These are phyloP conservation scores for Nicotiana sylvestris DNA, from an alignment of 257 asterid genomes.

Conservation along the genomic window DNA sequence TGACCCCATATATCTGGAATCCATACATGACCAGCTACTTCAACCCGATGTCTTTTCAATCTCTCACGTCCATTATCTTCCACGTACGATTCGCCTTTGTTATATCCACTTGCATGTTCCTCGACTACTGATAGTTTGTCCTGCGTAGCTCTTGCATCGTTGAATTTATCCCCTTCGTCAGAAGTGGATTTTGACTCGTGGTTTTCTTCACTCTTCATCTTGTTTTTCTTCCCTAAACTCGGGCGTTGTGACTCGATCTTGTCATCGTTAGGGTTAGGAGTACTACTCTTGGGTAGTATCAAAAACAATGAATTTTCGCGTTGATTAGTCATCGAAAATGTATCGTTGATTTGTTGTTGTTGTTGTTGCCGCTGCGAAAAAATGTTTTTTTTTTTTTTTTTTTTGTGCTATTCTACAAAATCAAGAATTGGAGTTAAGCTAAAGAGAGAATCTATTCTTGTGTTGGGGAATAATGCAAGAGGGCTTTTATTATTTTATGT, in stretches of 20 bases:
- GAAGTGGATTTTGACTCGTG: not conserved
- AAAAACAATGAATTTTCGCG: not conserved
- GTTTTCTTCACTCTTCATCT: not conserved
- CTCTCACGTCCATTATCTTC: slow-evolving; percentile 54
- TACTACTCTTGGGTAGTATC: not conserved
- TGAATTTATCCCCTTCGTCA: not conserved
- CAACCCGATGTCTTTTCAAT: slow-evolving; percentile 72
- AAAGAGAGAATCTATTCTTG: not conserved
- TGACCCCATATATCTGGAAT: slow-evolving; percentile 93
- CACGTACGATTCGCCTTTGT: not conserved
- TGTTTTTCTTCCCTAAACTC: not conserved
- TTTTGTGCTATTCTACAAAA: no score
- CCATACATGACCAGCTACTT: slow-evolving; percentile 84
- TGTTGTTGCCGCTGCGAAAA: not conserved
- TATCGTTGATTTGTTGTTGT: not conserved
- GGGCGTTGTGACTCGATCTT: not conserved
- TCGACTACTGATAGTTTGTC: no score
- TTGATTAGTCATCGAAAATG: not conserved
- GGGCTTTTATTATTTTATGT: not conserved
- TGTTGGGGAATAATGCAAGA: not conserved
- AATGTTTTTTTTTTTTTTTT: not conserved
- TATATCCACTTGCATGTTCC: not conserved
- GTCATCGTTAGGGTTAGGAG: not conserved
- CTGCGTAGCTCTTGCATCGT: not conserved
- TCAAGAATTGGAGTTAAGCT: no score